Conservation (phyloP, 1,284 basidiomycete genomes). For the Cryptococcus sp. region DNA sequence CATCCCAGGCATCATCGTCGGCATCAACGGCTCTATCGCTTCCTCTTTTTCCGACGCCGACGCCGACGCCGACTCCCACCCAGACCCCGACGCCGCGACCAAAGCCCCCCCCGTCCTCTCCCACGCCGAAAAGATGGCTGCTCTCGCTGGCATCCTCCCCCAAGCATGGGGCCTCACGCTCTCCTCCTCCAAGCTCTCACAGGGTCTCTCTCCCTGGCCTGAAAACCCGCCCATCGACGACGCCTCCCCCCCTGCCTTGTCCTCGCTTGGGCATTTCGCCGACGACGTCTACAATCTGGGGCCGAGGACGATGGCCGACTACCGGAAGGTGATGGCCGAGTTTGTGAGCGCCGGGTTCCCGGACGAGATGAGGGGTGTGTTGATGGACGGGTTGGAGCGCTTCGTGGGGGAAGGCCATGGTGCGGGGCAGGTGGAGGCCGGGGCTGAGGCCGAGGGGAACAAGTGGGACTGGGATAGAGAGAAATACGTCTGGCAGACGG, state of each 20-base stretch:
- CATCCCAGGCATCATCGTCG: neutral
- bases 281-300: conserved; percentile 38
- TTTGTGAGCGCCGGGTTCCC: conserved; percentile 31
- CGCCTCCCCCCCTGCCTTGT: conserved; percentile 17
- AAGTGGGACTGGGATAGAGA: conserved; percentile 22
- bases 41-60: neutral
- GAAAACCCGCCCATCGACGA: conserved; percentile 14
- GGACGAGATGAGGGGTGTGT: neutral
- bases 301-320: conserved; percentile 14
- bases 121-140: conserved; percentile 15
- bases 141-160: conserved; percentile 6
- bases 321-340: conserved; percentile 22
- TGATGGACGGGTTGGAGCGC: conserved; percentile 18
- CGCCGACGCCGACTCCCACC: neutral
- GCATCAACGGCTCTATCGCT: neutral
- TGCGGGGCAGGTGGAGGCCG: neutral
- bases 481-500: conserved; percentile 48
- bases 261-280: conserved; percentile 31
- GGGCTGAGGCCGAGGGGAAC: neutral
- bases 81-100: too few relatives aligned
- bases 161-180: conserved; percentile 29
- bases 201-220: conserved; percentile 28
- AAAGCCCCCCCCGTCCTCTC: neutral
- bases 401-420: conserved; percentile 11
- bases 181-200: conserved; percentile 20